Percentiles rank a stretch among this genome's conserved stretches.
These are phyloP conservation scores for Trichophyton verrucosum DNA, from an alignment of 2,329 filamentous ascomycete species.

Conservation along the genomic window DNA sequence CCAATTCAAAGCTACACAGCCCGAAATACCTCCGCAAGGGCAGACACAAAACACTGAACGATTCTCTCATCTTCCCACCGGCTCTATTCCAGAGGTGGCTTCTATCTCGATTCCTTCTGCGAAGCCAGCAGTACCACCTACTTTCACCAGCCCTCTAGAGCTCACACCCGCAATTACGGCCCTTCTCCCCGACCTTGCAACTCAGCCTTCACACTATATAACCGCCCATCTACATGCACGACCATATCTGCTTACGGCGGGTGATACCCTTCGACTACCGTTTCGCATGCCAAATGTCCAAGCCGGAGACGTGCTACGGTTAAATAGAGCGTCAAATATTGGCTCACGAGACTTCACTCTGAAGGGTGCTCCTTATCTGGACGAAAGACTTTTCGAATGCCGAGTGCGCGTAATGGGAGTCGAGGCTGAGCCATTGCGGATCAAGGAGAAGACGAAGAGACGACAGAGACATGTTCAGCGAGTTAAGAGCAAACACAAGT, in stretches of 20 bases:
- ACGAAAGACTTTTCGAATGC: constrained; percentile 74
- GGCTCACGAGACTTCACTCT: constrained; percentile 86
- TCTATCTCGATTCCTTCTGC: constrained; percentile 12
- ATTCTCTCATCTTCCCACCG: constrained; percentile 11
- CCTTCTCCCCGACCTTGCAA: constrained; percentile 33
- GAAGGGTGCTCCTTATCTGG: constrained; percentile 67
- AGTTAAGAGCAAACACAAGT: constrained; percentile 80
- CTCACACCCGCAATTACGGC: constrained; percentile 31
- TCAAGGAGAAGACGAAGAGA: constrained; percentile 71
- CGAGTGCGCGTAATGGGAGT: constrained; percentile 72
- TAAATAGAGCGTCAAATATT: constrained; percentile 71
- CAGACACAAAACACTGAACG: constrained; percentile 19
- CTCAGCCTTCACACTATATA: constrained; percentile 37
- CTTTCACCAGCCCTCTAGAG: constrained; percentile 27
- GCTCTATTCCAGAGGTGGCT: constrained; percentile 8
- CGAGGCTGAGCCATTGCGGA: constrained; percentile 65
- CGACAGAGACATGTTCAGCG: constrained; percentile 55
- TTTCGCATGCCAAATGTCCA: constrained; percentile 65
- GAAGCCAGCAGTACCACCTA: constrained; percentile 29
- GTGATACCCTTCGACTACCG: constrained; percentile 63
- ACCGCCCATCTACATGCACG: constrained; percentile 36
- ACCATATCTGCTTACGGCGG: constrained; percentile 44
- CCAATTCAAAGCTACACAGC: constrained; percentile 22
- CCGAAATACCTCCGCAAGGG: constrained; percentile 19
- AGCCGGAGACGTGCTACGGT: constrained; percentile 72